phyloP scores from a whole-genome alignment of 345 rosid species.

The Aurinia saxatilis region DNA sequence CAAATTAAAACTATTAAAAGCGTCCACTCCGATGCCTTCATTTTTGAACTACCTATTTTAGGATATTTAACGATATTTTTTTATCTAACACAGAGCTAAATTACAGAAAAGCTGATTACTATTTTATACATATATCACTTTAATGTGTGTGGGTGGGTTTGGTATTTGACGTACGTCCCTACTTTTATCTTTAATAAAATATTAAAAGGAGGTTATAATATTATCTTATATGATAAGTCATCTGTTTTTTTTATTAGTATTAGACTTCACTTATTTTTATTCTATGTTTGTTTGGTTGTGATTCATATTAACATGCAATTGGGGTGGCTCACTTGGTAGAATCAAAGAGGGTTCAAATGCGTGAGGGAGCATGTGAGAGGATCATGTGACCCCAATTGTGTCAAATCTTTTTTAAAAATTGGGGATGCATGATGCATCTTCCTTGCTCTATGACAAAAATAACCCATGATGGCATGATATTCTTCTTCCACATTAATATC shows the following conservation, averaged over 20 bases:
- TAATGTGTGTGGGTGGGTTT: constrained; percentile 19
- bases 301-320: constrained; percentile 14
- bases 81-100: constrained; percentile 1
- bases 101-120: constrained; percentile 4
- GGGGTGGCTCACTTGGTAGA: constrained; percentile 11
- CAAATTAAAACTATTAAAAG: background rate
- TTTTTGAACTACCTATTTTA: background rate
- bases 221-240: background rate
- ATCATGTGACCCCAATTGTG: constrained; percentile 20
- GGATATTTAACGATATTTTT: background rate
- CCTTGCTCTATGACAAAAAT: constrained; percentile 19
- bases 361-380: constrained; percentile 25
- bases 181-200: background rate
- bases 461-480: constrained; percentile 12
- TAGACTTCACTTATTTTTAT: background rate
- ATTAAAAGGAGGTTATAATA: background rate
- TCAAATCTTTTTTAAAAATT: background rate
- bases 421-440: background rate
- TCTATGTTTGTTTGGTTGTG: background rate
- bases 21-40: constrained; percentile 1
- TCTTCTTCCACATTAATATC: background rate
- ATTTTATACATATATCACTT: constrained; percentile 14
- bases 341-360: constrained; percentile 21
- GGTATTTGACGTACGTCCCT: constrained; percentile 19
- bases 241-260: background rate